Base-by-base conservation (phyloP, 2,329 filamentous ascomycete species). In the Penicillium rolfsii region DNA sequence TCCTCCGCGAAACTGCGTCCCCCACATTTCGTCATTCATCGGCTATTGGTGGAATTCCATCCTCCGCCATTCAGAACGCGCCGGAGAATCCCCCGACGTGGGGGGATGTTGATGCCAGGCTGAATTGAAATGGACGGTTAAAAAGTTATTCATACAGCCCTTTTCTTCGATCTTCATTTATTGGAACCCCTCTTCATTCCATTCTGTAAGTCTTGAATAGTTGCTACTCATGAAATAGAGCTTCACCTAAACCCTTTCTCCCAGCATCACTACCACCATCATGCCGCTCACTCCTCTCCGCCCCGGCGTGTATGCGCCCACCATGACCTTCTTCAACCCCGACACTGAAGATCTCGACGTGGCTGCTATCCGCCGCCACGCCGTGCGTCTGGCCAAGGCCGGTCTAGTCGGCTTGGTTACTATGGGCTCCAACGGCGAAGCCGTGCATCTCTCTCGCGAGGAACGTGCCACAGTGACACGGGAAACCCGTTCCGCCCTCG, bases 381-480 rank as follows among this genome's bases (percentile, higher is more conserved):
- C 91, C 26, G 86, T 91, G 67, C 89, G 91, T 52, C 86, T 96
- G 52, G 89, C 88, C 41, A 82, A 87, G 73, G 90, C 87, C 60
- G 93, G 93, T 8, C 86, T 96, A 11, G 90, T 88, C 52, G 92
- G 92, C 38, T 84, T 96, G 28, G 90, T 95, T 46, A 89, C 89
- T 67, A 92, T 95, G 89, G 92, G 93, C 64, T 96, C 91, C 68
- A 96, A 96, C 78, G 92, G 92, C 62, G 92, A 96, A 81, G 91
- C 92, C 26, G 89, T 92, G 58, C 91, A 96, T 81, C 88, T 93
- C 71, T 91, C 89, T 57, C 85, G 87, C 48, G 85, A 89, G 64
- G 92, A 96, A 79, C 93, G 93, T 76, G 76, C 86, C 52, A 85
- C 86, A 35, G 88, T 95, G 65, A 94, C 90, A 19, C 82, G 82